Base-by-base conservation (phyloP, 768 basidiomycete species). In the Suillus plorans region DNA sequence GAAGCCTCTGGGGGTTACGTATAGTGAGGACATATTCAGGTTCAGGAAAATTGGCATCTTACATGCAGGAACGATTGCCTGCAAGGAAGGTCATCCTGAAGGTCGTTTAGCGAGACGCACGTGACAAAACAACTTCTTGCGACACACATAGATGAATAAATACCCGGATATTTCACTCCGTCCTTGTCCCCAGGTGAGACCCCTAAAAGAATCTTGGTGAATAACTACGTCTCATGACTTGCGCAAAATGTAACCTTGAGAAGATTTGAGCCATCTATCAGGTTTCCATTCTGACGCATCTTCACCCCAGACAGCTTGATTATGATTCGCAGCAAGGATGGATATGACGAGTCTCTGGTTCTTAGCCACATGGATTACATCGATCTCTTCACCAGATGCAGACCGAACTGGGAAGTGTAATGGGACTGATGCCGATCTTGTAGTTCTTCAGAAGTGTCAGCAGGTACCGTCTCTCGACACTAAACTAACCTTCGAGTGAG, bases 21-120 rank as follows among this genome's bases (percentile, higher is more conserved):
- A 41, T 22, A 34, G 20, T 28, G 41, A 36, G 52, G 25, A 37
- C 12, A 36, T 47, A 25, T 42, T 16, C 20, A 39, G 13, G 13
- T 37, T 22, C 36, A 45, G 20, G 20, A 45, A 44, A 52, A 28
- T 55, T 52, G 22, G 16, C 18, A 69, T 47, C 50, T 13, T 63
- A 84, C 83, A 83, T 75, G 72, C 83, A 83, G 3, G 83, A 78
- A 63, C 83, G 71, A 50, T 74, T 73, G n/a, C 84, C 83, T 25
- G 79, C 81, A 37, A 84, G 70, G 71, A 84, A 85, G 7, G 82
- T 80, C 77, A 84, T 74, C 77, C 81, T 82, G 25, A 36, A 53
- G 31, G 13, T 18, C 20, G 34, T 16, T 28, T 25, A 12, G 45
- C n/a, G 3, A n/a, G 36, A 34, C 1, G 20, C 20, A 34, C 36